Conservation (phyloP, 106 monocot genomes). For the Platanthera zijinensis region DNA sequence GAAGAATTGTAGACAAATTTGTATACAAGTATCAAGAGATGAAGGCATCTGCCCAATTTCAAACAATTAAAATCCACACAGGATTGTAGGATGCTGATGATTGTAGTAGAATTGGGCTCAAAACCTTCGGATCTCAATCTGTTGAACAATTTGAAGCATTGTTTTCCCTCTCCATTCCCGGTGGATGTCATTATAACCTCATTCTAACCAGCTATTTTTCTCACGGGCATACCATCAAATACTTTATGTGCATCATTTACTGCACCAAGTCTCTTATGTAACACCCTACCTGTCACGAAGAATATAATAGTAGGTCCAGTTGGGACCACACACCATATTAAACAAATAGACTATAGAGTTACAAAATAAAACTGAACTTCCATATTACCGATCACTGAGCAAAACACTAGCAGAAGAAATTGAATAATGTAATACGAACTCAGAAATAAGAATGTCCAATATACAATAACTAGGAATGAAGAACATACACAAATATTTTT, state of each 20-base stretch:
- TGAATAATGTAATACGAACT: too few species aligned
- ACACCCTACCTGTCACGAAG: too few species aligned
- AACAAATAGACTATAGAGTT: too few species aligned
- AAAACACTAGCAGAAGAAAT: too few species aligned
- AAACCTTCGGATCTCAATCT: slow-evolving; percentile 20
- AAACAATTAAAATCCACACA: slow-evolving; percentile 16
- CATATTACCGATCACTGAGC: too few species aligned
- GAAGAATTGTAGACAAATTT: slow-evolving; percentile 11
- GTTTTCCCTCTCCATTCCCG: slow-evolving; percentile 4
- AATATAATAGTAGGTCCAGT: too few species aligned
- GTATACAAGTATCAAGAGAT: slow-evolving; percentile 14
- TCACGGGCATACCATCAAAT: neutral
- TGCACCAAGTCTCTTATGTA: slow-evolving; percentile 5
- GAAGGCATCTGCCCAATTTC: slow-evolving; percentile 10
- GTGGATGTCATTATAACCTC: slow-evolving; percentile 3
- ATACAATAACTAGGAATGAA: too few species aligned
- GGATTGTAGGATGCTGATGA: slow-evolving; percentile 11
- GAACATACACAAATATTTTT: too few species aligned
- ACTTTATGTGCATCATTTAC: neutral
- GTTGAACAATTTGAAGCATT: slow-evolving; percentile 8
- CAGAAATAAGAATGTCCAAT: too few species aligned
- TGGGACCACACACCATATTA: too few species aligned
- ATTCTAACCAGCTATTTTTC: slow-evolving; percentile 13
- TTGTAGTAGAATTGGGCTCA: slow-evolving; percentile 18
- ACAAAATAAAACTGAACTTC: too few species aligned